These are phyloP conservation scores for Pythium scleroteichum DNA, from an alignment of 352 stramenopile species.

Conservation along the genomic window DNA sequence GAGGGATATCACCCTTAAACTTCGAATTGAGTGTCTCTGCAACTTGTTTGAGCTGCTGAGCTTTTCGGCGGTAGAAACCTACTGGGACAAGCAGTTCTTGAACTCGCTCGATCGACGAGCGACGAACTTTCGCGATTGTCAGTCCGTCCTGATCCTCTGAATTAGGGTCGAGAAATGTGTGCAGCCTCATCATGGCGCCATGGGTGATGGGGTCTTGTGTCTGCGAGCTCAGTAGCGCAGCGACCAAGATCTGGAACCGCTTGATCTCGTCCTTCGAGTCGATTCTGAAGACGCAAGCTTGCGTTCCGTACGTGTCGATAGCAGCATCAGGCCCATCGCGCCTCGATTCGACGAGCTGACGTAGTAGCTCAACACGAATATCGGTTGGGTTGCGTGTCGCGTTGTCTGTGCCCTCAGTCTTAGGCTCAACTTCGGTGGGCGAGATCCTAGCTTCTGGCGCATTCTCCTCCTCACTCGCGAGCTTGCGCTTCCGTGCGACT, in stretches of 20 bases:
- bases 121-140: slow-evolving; percentile 44
- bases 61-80: slow-evolving; percentile 76
- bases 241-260: slow-evolving; percentile 70
- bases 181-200: slow-evolving; percentile 69
- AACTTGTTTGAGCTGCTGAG: slow-evolving; percentile 58
- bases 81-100: slow-evolving; percentile 60
- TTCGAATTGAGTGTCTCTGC: slow-evolving; percentile 39
- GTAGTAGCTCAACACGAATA: slow-evolving; percentile 38
- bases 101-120: slow-evolving; percentile 35
- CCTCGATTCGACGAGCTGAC: slow-evolving; percentile 37
- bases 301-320: slow-evolving; percentile 71
- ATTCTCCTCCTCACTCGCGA: slow-evolving; percentile 5
- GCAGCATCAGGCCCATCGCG: slow-evolving; percentile 37
- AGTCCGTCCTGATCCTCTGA: slow-evolving; percentile 34
- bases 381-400: slow-evolving; percentile 17
- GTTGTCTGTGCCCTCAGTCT: neutral
- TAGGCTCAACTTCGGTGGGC: neutral
- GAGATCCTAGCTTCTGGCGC: neutral
- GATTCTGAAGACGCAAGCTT: slow-evolving; percentile 47
- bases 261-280: slow-evolving; percentile 9
- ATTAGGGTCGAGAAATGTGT: slow-evolving; percentile 24
- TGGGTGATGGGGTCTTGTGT: slow-evolving; percentile 71
- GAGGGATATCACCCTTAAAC: slow-evolving; percentile 54
- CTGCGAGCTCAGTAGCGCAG: slow-evolving; percentile 69
- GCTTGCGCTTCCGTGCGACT: slow-evolving; percentile 18